Percentiles rank a stretch among this genome's conserved stretches.
phyloP scores from a whole-genome alignment of 139 green algal genomes.

The Gonium pectorale region DNA sequence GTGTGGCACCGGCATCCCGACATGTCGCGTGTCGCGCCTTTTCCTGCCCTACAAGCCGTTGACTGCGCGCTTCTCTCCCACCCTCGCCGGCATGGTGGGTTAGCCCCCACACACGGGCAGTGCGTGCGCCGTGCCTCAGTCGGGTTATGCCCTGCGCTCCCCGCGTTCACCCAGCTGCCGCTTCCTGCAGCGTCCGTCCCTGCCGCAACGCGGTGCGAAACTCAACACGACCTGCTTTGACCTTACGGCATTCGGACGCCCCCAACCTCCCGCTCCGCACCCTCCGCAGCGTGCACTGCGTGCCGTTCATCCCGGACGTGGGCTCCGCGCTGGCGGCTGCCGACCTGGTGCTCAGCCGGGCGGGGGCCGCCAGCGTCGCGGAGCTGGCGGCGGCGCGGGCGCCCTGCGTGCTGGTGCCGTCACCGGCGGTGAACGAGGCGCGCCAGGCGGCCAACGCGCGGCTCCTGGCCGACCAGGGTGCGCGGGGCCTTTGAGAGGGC shows the following conservation, averaged over 20 bases:
- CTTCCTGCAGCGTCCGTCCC: too few species aligned
- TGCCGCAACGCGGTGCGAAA: too few species aligned
- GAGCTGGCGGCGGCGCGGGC: neutral
- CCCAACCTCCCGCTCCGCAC: neutral
- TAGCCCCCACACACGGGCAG: too few species aligned
- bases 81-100: too few species aligned
- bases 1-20: too few species aligned
- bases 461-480: slow-evolving; percentile 2
- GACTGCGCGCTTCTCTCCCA: too few species aligned
- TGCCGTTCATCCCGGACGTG: slow-evolving; percentile 7
- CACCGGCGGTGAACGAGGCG: slow-evolving; percentile 21
- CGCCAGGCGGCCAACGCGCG: slow-evolving; percentile 31
- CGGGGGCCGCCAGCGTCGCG: slow-evolving; percentile 20
- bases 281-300: neutral
- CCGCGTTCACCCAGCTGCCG: too few species aligned
- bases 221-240: too few species aligned
- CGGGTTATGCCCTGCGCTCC: too few species aligned
- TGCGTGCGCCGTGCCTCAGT: too few species aligned
- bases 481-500: neutral
- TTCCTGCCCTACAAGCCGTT: too few species aligned
- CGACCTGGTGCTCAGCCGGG: slow-evolving; percentile 25
- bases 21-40: too few species aligned
- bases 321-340: neutral
- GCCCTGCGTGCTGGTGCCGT: slow-evolving; percentile 29
- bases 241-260: neutral